A percentile compares a stretch with the other conserved stretches of the same genome.
Evolutionary conservation across 73 alveolate species (phyloP).

Genomic region (Uronychia setigera): DNA sequence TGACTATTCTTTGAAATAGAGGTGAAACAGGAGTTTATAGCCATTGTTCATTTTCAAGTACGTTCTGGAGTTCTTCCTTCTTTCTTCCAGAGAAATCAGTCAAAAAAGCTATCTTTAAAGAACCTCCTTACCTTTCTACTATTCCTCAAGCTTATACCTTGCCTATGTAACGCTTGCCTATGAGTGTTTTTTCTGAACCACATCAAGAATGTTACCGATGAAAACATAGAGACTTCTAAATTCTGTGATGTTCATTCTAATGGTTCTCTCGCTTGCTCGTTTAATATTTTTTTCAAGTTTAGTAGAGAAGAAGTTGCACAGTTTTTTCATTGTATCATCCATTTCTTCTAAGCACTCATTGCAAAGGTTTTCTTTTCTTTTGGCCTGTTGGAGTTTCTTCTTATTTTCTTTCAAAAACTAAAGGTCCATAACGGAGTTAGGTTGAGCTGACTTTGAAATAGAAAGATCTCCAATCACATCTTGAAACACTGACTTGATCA

Average conservation of each 20-base stretch:
- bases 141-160: not conserved
- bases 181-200: not conserved
- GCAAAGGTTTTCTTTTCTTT: not conserved
- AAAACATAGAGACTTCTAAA: not conserved
- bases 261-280: not conserved
- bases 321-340: not conserved
- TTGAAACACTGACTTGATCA: not conserved
- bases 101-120: not conserved
- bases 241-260: not conserved
- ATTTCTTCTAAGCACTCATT: not conserved
- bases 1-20: slow-evolving; percentile 28
- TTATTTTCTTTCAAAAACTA: not conserved
- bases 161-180: not conserved
- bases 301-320: not conserved
- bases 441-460: not conserved
- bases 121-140: not conserved
- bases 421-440: not conserved
- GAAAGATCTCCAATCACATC: slow-evolving; percentile 3
- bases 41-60: slow-evolving; percentile 50
- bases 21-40: slow-evolving; percentile 15
- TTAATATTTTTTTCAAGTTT: slow-evolving; percentile 46
- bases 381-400: not conserved
- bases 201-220: not conserved
- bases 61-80: slow-evolving; percentile 29
- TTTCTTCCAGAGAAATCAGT: slow-evolving; percentile 16